Evolutionary conservation across 2,329 filamentous ascomycete species (phyloP).

Genomic region (Colletotrichum sidae): DNA sequence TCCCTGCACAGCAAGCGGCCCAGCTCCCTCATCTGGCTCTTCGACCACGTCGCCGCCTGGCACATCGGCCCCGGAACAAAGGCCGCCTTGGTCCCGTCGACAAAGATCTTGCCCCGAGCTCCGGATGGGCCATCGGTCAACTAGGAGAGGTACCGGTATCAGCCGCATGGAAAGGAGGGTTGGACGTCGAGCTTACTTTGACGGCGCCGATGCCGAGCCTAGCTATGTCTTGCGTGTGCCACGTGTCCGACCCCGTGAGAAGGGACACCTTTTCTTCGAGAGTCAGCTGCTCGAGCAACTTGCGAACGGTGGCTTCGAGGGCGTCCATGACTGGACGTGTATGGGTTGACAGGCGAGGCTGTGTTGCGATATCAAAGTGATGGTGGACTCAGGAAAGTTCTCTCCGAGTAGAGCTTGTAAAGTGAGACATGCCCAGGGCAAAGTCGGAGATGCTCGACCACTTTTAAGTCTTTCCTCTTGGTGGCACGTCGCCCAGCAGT

Average conservation of each 20-base stretch:
- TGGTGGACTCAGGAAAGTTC: too few relatives aligned
- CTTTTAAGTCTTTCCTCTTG: too few relatives aligned
- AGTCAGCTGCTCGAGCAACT: background rate
- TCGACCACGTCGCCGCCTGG: conserved; percentile 72
- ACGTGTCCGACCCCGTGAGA: conserved; percentile 1
- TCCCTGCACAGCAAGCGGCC: conserved; percentile 51
- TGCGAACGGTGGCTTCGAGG: too few relatives aligned
- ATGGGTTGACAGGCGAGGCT: too few relatives aligned
- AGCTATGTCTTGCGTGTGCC: conserved; percentile 12
- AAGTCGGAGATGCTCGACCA: too few relatives aligned
- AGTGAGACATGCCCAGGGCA: too few relatives aligned
- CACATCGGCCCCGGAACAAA: conserved; percentile 17
- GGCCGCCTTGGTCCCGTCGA: conserved; percentile 19
- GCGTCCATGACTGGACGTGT: too few relatives aligned
- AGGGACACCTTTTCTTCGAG: conserved; percentile 12
- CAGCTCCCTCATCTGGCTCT: conserved; percentile 64
- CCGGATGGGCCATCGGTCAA: conserved; percentile 21
- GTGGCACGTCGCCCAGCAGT: too few relatives aligned
- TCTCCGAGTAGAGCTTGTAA: too few relatives aligned
- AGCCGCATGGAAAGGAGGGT: rapidly evolving
- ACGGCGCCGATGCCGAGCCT: conserved; percentile 8
- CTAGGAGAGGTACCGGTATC: background rate
- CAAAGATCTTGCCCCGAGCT: conserved; percentile 15
- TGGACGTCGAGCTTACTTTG: background rate
- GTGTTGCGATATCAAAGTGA: too few relatives aligned